A percentile compares a stretch with the other conserved stretches of the same genome.
Conservation (phyloP, 164 flowering plant species). For the Vitis rupestris region DNA sequence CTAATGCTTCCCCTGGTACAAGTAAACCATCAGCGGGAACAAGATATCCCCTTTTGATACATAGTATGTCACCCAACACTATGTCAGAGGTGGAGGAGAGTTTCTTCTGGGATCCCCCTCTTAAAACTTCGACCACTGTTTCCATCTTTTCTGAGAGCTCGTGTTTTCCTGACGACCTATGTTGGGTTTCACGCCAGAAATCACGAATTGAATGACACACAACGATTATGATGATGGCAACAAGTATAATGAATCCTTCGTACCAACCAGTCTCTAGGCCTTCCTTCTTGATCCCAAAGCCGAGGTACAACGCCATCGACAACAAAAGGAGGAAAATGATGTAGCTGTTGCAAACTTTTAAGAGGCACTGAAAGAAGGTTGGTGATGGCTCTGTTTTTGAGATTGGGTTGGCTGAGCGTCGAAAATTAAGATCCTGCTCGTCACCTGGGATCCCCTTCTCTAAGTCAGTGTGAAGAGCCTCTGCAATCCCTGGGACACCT, state of each 20-base stretch:
- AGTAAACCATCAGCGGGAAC: slow-evolving; percentile 23
- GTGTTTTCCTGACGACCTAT: not conserved
- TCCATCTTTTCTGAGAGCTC: not conserved
- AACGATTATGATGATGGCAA: slow-evolving; percentile 9
- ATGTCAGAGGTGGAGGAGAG: not conserved
- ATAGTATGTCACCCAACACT: slow-evolving; percentile 14
- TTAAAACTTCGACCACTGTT: slow-evolving; percentile 6
- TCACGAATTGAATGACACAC: not conserved
- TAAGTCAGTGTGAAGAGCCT: slow-evolving; percentile 9
- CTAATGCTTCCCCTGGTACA: not conserved
- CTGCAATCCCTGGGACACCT: slow-evolving; percentile 16
- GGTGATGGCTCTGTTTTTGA: not conserved
- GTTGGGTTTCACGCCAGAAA: not conserved
- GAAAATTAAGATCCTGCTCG: too few species aligned
- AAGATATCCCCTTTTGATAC: slow-evolving; percentile 7
- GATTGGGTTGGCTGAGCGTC: not conserved
- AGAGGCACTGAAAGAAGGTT: not conserved
- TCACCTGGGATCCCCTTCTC: slow-evolving; percentile 6
- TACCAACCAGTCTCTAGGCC: slow-evolving; percentile 16
- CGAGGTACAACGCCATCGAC: slow-evolving; percentile 5
- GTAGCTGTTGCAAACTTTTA: not conserved
- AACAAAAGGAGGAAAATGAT: slow-evolving; percentile 12
- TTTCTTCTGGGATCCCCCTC: not conserved
- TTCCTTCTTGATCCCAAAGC: slow-evolving; percentile 16
- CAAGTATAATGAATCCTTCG: slow-evolving; percentile 8